Base-by-base conservation (phyloP, 1,139 yeast species). In the Blastobotrys aristatus region DNA sequence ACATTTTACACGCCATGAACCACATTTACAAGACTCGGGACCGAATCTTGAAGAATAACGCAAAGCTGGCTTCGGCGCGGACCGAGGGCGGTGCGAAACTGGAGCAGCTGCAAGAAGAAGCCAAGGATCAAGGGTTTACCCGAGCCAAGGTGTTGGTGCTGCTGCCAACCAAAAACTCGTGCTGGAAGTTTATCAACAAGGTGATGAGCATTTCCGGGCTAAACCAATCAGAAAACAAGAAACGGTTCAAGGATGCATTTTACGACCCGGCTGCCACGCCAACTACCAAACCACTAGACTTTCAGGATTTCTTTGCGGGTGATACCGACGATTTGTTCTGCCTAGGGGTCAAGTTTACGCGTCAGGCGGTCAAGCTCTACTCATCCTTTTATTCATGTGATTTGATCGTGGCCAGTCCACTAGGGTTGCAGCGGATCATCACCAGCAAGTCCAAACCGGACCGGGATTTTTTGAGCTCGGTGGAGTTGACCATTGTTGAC, bases 51-150 rank as follows among this genome's bases (percentile, higher is more conserved):
- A 85, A 84, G 62, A 84, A 92, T 65, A 86, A 83, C 55, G 75
- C 76, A 40, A 81, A 78, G 57, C 66, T 83, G 43, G 69, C 72
- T 24, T 61, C 67, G 13, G 71, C 71, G 42, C 66, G 69, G 11
- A 67, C 68, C 16, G 50, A 62, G 55, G 27, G 24, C 14, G 16
- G n/a, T 17, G 14, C 14, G 7, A 16, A 18, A 14, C 24, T 21
- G 16, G 30, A 22, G 22, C 3, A 2, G n/a, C 40, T 49, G 4
- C 71, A 69, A 16, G 69, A 73, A 27, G 96, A 88, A 58, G 73
- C 76, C 52, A 71, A 95, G 50, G 98, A 92, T 64, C 98, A 92
- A 65, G 97, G 98, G 14, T 94, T 89, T 62, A 90, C 97, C 0
- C 75, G 97, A 52, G 96, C 98, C 1, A 90, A 89, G 61, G 90